Evolutionary conservation across 768 basidiomycete species (phyloP).

Genomic region (Naganishia kalamii): DNA sequence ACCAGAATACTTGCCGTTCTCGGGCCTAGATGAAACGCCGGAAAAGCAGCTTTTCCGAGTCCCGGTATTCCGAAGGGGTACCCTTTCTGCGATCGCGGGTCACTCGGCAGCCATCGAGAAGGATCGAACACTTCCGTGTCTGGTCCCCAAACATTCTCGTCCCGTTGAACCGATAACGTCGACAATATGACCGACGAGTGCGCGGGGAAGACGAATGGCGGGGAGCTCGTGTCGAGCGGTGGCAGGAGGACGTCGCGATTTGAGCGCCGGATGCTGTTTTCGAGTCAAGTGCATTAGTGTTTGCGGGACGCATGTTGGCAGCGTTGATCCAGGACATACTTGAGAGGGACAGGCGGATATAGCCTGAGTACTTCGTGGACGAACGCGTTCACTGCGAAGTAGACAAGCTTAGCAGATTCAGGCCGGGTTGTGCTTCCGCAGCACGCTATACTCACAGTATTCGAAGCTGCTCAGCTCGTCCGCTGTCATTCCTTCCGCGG

Average conservation of each 20-base stretch:
- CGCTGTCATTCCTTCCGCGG: conserved; percentile 51
- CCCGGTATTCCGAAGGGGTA: conserved; percentile 33
- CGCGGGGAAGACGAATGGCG: conserved; percentile 37
- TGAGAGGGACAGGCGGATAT: conserved; percentile 72
- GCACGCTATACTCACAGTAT: conserved; percentile 54
- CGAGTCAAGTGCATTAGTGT: not conserved
- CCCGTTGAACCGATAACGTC: conserved; percentile 62
- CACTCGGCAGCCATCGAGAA: conserved; percentile 62
- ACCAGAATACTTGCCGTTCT: conserved; percentile 33
- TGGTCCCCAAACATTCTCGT: conserved; percentile 62
- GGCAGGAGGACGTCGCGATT: conserved; percentile 32
- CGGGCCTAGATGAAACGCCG: conserved; percentile 36
- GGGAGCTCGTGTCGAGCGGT: conserved; percentile 23
- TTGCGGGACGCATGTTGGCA: not conserved
- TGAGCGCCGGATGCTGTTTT: conserved; percentile 36
- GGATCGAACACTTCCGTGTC: conserved; percentile 74
- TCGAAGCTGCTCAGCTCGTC: conserved; percentile 58
- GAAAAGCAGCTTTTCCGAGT: conserved; percentile 25
- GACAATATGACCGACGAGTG: conserved; percentile 54
- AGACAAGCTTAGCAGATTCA: conserved; percentile 2
- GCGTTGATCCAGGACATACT: conserved; percentile 40
- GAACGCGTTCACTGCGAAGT: conserved; percentile 48
- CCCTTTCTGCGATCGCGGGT: conserved; percentile 43
- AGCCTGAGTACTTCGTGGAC: conserved; percentile 71
- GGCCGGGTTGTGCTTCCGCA: not conserved